A percentile compares a stretch with the other conserved stretches of the same genome.
phyloP scores from a whole-genome alignment of 768 basidiomycete species.

The Suillus americanus region DNA sequence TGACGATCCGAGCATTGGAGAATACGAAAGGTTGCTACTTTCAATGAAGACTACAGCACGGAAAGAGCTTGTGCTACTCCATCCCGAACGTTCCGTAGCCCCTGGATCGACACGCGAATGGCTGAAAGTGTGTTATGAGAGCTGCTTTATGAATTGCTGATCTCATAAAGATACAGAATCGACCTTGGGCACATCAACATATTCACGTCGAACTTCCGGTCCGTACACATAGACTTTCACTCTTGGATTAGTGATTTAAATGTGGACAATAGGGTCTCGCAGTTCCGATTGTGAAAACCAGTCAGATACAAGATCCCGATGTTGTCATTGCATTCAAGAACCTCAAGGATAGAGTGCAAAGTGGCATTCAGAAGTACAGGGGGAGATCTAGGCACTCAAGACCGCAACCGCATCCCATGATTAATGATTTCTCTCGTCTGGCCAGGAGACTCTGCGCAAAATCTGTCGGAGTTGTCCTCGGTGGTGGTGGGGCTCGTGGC shows the following conservation, averaged over 20 bases:
- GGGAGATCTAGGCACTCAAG: conserved; percentile 58
- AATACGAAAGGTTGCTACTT: conserved; percentile 90
- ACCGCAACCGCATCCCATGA: conserved; percentile 77
- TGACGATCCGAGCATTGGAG: conserved; percentile 86
- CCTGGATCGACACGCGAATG: conserved; percentile 94
- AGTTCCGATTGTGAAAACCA: conserved; percentile 59
- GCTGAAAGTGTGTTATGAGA: conserved; percentile 66
- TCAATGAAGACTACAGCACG: conserved; percentile 98
- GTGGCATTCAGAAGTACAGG: conserved; percentile 84
- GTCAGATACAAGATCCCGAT: conserved; percentile 76
- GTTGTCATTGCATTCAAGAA: conserved; percentile 88
- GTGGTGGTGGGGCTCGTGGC: conserved; percentile 97
- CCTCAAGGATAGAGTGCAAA: conserved; percentile 90
- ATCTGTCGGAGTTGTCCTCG: conserved; percentile 91
- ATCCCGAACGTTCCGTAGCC: conserved; percentile 84
- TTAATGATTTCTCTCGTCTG: conserved; percentile 89
- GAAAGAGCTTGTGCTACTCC: conserved; percentile 92
- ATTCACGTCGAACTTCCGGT: conserved; percentile 92
- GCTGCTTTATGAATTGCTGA: conserved; percentile 4
- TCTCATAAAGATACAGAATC: conserved; percentile 52
- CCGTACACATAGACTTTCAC: conserved; percentile 20
- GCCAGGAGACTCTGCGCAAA: conserved; percentile 91
- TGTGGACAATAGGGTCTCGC: conserved; percentile 59
- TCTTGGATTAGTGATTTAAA: conserved; percentile 7
- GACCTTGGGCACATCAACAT: conserved; percentile 96